Conservation (phyloP, 177 flowering plant genomes). For the Vitis hybrid region DNA sequence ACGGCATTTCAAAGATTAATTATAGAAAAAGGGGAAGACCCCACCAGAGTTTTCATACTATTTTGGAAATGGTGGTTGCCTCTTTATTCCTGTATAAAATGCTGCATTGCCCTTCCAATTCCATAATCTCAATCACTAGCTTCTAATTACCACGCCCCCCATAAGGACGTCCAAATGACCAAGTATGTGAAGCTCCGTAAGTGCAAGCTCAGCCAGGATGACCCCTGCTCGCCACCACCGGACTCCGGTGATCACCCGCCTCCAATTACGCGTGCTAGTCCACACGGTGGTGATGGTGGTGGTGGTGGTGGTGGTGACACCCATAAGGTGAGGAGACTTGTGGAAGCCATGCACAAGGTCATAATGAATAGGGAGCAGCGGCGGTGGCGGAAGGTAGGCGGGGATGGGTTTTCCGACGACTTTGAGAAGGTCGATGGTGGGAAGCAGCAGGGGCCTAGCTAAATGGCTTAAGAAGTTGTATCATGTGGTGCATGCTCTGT, state of each 20-base stretch:
- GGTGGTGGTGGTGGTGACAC: background rate
- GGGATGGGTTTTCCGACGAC: background rate
- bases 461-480: too few species aligned
- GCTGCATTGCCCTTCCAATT: too few species aligned
- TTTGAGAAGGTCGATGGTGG: background rate
- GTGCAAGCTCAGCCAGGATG: constrained; percentile 1
- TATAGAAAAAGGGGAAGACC: too few species aligned
- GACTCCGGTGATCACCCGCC: background rate
- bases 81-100: too few species aligned
- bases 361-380: background rate
- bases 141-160: too few species aligned
- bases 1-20: too few species aligned
- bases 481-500: too few species aligned
- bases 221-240: background rate
- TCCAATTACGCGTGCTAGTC: too few species aligned
- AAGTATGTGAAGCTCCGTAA: background rate
- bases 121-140: too few species aligned
- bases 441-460: too few species aligned
- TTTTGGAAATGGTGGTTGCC: too few species aligned
- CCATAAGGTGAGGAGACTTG: constrained; percentile 5
- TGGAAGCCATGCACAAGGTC: constrained; percentile 6
- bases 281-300: background rate
- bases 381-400: background rate
- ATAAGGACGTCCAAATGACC: background rate
- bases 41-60: too few species aligned